phyloP scores from a whole-genome alignment of 176 grass and related monocot genomes.

The Oryza punctata region DNA sequence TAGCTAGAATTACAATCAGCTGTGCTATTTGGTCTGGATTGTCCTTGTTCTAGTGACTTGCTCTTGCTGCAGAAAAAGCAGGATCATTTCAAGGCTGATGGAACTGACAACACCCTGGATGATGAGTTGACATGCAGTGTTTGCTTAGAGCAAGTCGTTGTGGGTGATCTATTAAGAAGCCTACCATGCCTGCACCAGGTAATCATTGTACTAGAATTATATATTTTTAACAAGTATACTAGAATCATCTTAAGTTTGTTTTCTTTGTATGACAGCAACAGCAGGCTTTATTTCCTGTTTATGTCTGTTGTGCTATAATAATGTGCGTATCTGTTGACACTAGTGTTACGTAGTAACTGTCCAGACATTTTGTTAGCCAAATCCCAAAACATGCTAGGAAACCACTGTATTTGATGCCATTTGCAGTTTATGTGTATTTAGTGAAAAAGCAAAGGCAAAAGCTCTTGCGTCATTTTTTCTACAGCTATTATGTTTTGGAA shows the following conservation, averaged over 20 bases:
- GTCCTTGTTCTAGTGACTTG: slow-evolving; percentile 21
- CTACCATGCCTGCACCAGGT: slow-evolving; percentile 98
- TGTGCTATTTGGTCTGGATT: not conserved
- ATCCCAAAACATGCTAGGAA: slow-evolving; percentile 2
- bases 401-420: not conserved
- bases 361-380: not conserved
- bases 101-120: slow-evolving; percentile 52
- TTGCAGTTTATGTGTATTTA: slow-evolving; percentile 13
- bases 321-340: not conserved
- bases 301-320: slow-evolving; percentile 13
- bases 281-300: not conserved
- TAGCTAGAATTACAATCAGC: not conserved
- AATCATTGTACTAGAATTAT: slow-evolving; percentile 16
- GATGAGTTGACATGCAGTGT: slow-evolving; percentile 92
- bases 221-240: not conserved
- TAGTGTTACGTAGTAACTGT: not conserved
- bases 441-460: not conserved
- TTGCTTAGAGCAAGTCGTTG: slow-evolving; percentile 90
- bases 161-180: slow-evolving; percentile 78
- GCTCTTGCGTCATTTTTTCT: not conserved
- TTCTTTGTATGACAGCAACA: slow-evolving; percentile 1
- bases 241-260: slow-evolving; percentile 31
- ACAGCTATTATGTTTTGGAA: not conserved
- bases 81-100: slow-evolving; percentile 51
- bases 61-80: slow-evolving; percentile 64